Base-by-base conservation (phyloP, 768 basidiomycete genomes). In the Russula lepida region DNA sequence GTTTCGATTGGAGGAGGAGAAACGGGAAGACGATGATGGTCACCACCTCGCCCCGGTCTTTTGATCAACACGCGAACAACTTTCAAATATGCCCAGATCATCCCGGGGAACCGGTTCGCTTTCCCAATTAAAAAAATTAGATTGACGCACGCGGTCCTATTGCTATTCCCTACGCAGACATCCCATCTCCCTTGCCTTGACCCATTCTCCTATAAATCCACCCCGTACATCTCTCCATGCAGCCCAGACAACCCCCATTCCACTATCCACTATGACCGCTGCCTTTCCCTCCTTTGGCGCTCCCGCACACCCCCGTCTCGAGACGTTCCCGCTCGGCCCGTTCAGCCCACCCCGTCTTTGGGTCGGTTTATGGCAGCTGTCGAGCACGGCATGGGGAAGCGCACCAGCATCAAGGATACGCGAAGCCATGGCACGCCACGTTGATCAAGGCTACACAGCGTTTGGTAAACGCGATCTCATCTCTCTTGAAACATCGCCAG, bases 281-380 rank as follows among this genome's bases (percentile, higher is more conserved):
- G 35, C 56, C 13, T 21, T 39, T 46, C 41, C 30, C 37, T 21
- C 60, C 35, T 33, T 37, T 39, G 9, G 30, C 41, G 8, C 12
- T 17, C 28, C 28, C 43, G 52, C 59, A 6, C 53, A 12, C 17
- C 58, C 39, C 30, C 49, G 2, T 15, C 58, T 56, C 28, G 64
- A 85, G 71, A 79, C 77, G 0, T 82, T 82, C 64, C 71, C 69
- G 23, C 77, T 88, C 25, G 87, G 86, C 17, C 79, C 81, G 5
- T 79, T 82, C 66, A 67, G 68, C 25, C 78, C 77, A 21, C 84
- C 89, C 37, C 81, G 89, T 57, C 69, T 91, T 56, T 89, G 86
- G 85, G 81, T 79, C 7, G 89, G 89, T 11, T 79, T 92, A 3
- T 92, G 90, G 90, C 91, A 92, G 64, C 80, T 92, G 39, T 90